A percentile compares a stretch with the other conserved stretches of the same genome.
phyloP scores from a whole-genome alignment of 192 early-diverging fungal genomes.

The Coemansia sp. region DNA sequence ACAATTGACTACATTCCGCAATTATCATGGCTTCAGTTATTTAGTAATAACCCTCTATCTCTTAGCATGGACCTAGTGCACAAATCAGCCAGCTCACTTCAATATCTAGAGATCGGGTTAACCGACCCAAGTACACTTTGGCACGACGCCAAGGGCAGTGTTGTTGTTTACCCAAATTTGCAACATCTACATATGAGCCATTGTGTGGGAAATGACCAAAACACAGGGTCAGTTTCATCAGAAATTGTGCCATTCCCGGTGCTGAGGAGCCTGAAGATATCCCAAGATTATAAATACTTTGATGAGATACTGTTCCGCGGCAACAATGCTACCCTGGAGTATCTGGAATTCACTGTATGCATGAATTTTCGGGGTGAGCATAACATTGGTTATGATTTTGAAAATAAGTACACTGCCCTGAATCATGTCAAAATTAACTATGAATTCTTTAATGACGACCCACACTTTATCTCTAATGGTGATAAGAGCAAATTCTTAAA shows the following conservation, averaged over 20 bases:
- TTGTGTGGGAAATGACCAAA: neutral
- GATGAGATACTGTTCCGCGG: slow-evolving; percentile 16
- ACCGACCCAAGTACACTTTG: neutral
- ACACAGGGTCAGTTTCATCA: neutral
- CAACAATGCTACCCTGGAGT: slow-evolving; percentile 6
- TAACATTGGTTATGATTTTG: neutral
- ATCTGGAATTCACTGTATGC: neutral
- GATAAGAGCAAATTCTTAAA: neutral
- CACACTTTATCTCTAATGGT: neutral
- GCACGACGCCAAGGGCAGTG: neutral
- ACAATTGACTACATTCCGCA: neutral
- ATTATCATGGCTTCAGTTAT: neutral
- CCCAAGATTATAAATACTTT: neutral
- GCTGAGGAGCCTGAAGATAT: neutral
- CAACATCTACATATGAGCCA: neutral
- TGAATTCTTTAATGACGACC: neutral
- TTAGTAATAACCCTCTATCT: neutral
- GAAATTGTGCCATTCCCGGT: neutral
- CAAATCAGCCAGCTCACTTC: neutral
- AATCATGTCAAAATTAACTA: neutral
- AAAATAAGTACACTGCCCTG: neutral
- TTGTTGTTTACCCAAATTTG: slow-evolving; percentile 3
- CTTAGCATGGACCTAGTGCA: neutral
- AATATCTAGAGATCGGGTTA: neutral
- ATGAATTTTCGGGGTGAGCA: neutral